Percentiles rank a stretch among this genome's conserved stretches.
Conservation (phyloP, 225 moss, liverwort and hornwort species). For the Marchantia polymorpha region DNA sequence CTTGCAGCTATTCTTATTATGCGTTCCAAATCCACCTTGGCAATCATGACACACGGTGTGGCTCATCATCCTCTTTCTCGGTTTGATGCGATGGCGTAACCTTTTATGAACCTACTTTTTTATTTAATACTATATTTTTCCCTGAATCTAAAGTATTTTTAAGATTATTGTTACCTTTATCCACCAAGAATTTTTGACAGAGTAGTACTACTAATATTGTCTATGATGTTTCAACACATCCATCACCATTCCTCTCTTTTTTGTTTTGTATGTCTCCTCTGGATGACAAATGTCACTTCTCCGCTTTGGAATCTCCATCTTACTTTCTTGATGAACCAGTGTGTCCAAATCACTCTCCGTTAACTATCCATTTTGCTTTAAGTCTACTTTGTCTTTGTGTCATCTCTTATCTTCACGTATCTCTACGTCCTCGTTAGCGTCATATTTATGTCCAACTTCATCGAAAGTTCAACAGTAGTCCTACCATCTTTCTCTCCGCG, state of each 20-base stretch:
- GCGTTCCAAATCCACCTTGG: constrained; percentile 70
- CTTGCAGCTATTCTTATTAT: constrained; percentile 68
- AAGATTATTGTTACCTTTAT: constrained; percentile 47
- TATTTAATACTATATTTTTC: constrained; percentile 32
- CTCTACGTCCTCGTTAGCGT: constrained; percentile 87
- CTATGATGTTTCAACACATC: constrained; percentile 42
- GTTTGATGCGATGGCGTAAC: constrained; percentile 43
- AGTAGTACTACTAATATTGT: constrained; percentile 37
- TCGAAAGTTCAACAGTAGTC: constrained; percentile 50
- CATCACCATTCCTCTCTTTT: constrained; percentile 62
- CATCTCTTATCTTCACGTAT: constrained; percentile 79
- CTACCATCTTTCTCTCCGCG: constrained; percentile 57
- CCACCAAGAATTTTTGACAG: constrained; percentile 51
- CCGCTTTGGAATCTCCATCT: constrained; percentile 79
- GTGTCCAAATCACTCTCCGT: constrained; percentile 61
- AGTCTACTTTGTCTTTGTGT: constrained; percentile 79
- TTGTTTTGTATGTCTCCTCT: constrained; percentile 72
- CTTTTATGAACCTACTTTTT: constrained; percentile 16
- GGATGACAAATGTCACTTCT: constrained; percentile 69
- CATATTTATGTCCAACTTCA: constrained; percentile 62
- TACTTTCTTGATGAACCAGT: constrained; percentile 71
- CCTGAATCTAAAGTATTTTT: constrained; percentile 28
- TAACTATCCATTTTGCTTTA: constrained; percentile 53
- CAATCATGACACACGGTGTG: constrained; percentile 54
- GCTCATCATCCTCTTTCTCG: constrained; percentile 57